Percentiles rank a stretch among this genome's conserved stretches.
Conservation (phyloP, 2,329 filamentous ascomycete genomes). For the Cryphonectria nitschkei region DNA sequence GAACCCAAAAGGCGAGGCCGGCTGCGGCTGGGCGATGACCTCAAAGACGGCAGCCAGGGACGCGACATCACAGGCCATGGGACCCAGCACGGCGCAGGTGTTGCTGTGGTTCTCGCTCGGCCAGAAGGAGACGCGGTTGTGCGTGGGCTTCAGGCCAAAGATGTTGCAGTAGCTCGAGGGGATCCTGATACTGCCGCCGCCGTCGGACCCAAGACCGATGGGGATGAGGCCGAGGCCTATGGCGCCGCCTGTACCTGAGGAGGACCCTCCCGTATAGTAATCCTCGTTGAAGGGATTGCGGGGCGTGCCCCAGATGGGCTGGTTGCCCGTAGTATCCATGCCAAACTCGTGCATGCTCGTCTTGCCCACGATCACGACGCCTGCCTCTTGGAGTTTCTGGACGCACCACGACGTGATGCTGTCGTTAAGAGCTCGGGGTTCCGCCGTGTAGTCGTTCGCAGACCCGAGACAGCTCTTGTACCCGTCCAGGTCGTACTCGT, state of each 20-base stretch:
- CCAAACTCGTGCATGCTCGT: conserved; percentile 78
- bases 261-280: conserved; percentile 80
- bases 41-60: conserved; percentile 70
- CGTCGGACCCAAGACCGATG: conserved; percentile 72
- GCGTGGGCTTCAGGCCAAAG: conserved; percentile 74
- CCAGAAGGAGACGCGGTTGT: conserved; percentile 65
- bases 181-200: conserved; percentile 75
- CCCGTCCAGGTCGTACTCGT: conserved; percentile 76
- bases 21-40: conserved; percentile 66
- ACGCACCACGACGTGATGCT: conserved; percentile 69
- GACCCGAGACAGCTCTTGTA: conserved; percentile 70
- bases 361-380: conserved; percentile 73
- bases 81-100: conserved; percentile 68
- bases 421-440: conserved; percentile 41
- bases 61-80: conserved; percentile 67
- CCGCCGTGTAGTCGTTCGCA: conserved; percentile 60
- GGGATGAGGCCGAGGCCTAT: conserved; percentile 73
- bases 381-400: conserved; percentile 69
- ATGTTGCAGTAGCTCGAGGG: conserved; percentile 73
- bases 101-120: conserved; percentile 63
- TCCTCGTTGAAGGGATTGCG: conserved; percentile 72
- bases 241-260: conserved; percentile 73
- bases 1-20: conserved; percentile 55
- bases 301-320: conserved; percentile 73
- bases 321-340: conserved; percentile 76